Base-by-base conservation (phyloP, 139 green algal genomes). In the Zygnema cylindricum region DNA sequence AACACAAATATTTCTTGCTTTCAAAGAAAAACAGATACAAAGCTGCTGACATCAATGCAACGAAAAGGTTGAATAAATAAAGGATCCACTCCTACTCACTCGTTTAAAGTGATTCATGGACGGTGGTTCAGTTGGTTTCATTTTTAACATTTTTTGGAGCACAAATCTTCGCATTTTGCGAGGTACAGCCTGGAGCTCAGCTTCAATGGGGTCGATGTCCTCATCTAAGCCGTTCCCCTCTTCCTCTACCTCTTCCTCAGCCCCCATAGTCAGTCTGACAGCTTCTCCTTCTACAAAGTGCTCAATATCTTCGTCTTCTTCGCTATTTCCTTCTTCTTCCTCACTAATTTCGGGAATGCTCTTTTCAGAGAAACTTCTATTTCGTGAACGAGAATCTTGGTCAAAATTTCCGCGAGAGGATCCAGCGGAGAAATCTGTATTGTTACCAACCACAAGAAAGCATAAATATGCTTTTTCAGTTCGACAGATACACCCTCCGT, bases 81-180 rank as follows among this genome's bases (percentile, higher is more conserved):
- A 38, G 43, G 73, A 21, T 38, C 40, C 40, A 2, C 30, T 43
- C 1, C n/a, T 21, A 76, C 81, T 87, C 32, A 87, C 81, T 40
- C 40, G 32, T 39, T 43, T 81, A 30, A 87, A n/a, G 1, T 32
- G 23, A 2, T 30, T 16, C 42, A 87, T 23, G 22, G 81, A 87
- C 81, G 41, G 81, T 69, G 41, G 25, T 23, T 33, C 16, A 11
- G 30, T 35, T 0, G 84, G 84, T 33, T 88, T 89, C 84, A 89
- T 76, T 82, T 89, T 89, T 7, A 89, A 71, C 84, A 89, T 89
- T 71, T 89, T 84, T 38, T 85, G 38, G 25, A 89, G 36, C 76
- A 89, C 25, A 88, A 89, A 89, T 25, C 39, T 25, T 32, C 84
- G 84, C 40, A 87, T 43, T 16, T 43, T 76, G 41, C 76, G 36